Percentiles rank a stretch among this genome's conserved stretches.
phyloP scores from a whole-genome alignment of 768 basidiomycete genomes.

The Xerocomus brunneocitrinus region DNA sequence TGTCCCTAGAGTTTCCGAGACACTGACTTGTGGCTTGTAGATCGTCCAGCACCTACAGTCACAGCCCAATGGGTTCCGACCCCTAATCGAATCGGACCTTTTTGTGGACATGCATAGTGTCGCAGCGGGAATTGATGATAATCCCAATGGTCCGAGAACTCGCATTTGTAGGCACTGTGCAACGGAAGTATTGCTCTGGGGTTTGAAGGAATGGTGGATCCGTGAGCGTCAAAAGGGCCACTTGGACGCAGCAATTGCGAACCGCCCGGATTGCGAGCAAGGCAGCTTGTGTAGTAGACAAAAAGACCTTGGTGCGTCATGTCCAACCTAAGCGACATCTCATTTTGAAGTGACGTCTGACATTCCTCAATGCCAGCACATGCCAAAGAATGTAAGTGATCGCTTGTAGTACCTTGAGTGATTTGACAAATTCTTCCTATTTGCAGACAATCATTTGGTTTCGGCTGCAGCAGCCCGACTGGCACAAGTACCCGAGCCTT shows the following conservation, averaged over 20 bases:
- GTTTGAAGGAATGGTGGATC: slow-evolving; percentile 79
- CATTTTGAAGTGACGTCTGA: slow-evolving; percentile 6
- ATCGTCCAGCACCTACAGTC: slow-evolving; percentile 57
- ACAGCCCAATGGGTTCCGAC: slow-evolving; percentile 58
- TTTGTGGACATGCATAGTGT: slow-evolving; percentile 67
- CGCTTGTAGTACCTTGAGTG: not conserved
- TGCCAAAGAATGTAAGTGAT: slow-evolving; percentile 66
- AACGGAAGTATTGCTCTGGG: slow-evolving; percentile 69
- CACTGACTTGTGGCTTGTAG: slow-evolving; percentile 33
- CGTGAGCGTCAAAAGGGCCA: slow-evolving; percentile 69
- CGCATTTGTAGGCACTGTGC: slow-evolving; percentile 71
- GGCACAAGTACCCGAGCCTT: slow-evolving; percentile 1
- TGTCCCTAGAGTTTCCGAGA: not conserved
- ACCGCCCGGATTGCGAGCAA: slow-evolving; percentile 64
- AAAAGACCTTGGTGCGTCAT: slow-evolving; percentile 56
- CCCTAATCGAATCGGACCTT: slow-evolving; percentile 64
- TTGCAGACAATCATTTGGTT: slow-evolving; percentile 40
- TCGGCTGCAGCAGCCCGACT: slow-evolving; percentile 1
- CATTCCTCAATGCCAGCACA: slow-evolving; percentile 43
- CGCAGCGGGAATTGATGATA: slow-evolving; percentile 49
- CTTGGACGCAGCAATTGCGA: slow-evolving; percentile 49
- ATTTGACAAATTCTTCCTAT: slow-evolving; percentile 4
- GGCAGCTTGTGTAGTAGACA: slow-evolving; percentile 58
- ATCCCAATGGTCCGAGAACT: slow-evolving; percentile 53
- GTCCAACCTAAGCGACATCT: not conserved